A percentile compares a stretch with the other conserved stretches of the same genome.
phyloP scores from a whole-genome alignment of 805 yeast species.

The Pichia exigua region DNA sequence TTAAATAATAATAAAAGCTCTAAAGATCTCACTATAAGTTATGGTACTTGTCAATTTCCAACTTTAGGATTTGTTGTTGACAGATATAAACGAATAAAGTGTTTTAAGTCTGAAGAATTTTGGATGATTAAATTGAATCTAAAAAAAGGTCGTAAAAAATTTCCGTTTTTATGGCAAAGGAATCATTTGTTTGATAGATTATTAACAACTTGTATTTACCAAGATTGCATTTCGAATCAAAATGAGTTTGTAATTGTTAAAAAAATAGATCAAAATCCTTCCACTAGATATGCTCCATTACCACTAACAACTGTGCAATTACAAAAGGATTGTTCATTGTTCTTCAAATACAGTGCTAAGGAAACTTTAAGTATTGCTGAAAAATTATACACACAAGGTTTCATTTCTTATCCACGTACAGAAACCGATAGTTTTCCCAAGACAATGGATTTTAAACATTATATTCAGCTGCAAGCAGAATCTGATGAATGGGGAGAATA shows the following conservation, averaged over 20 bases:
- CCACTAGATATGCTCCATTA: conserved; percentile 71
- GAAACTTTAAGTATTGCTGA: conserved; percentile 75
- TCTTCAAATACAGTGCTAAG: conserved; percentile 73
- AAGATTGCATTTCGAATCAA: conserved; percentile 46
- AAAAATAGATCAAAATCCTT: conserved; percentile 49
- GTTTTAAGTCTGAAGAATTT: conserved; percentile 68
- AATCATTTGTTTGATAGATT: conserved; percentile 67
- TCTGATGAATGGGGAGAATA: conserved; percentile 65
- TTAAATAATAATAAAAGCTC: conserved; percentile 11
- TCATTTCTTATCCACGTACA: conserved; percentile 91
- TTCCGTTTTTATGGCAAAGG: conserved; percentile 63
- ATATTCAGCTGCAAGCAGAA: conserved; percentile 54
- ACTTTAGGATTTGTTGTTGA: conserved; percentile 95
- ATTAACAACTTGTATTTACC: conserved; percentile 55
- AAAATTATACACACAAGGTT: conserved; percentile 75
- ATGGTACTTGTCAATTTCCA: conserved; percentile 95
- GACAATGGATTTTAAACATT: conserved; percentile 57
- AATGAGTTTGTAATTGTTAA: conserved; percentile 43
- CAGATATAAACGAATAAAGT: conserved; percentile 65
- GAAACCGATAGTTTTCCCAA: conserved; percentile 86
- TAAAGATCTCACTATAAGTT: conserved; percentile 41
- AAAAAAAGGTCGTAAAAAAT: conserved; percentile 33
- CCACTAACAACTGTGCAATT: conserved; percentile 93
- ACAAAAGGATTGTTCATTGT: conserved; percentile 76
- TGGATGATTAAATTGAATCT: conserved; percentile 63